Conservation (phyloP, 2,329 filamentous ascomycete genomes). For the Fusarium camptoceras region DNA sequence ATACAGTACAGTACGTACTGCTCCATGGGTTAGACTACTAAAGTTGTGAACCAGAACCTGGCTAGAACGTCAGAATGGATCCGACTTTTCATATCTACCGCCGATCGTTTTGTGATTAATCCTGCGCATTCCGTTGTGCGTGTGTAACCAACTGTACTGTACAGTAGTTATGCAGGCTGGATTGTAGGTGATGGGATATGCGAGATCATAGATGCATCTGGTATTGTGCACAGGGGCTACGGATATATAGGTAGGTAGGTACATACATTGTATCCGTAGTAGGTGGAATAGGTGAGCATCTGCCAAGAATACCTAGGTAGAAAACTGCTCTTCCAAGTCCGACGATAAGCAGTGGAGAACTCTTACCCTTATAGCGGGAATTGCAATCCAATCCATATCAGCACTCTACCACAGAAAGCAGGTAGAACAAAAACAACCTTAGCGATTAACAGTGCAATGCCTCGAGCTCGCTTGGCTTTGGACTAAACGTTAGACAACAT, state of each 20-base stretch:
- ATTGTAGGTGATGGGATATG: neutral
- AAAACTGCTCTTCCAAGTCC: neutral
- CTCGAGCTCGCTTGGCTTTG: constrained; percentile 2
- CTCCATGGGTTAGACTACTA: neutral
- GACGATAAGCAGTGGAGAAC: constrained; percentile 1
- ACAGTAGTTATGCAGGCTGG: neutral
- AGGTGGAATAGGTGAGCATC: neutral
- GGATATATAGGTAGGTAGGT: no score
- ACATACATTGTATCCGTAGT: no score
- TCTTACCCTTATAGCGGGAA: neutral
- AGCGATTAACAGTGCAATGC: neutral
- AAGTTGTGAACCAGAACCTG: constrained; percentile 16
- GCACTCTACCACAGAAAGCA: constrained; percentile 29
- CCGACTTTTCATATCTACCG: constrained; percentile 21
- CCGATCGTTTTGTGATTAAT: constrained; percentile 21
- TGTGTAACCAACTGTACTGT: neutral
- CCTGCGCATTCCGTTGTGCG: neutral
- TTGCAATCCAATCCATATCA: neutral
- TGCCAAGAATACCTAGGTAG: neutral
- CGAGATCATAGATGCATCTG: neutral
- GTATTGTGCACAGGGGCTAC: neutral
- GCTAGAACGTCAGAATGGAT: constrained; percentile 26
- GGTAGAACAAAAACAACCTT: constrained; percentile 12
- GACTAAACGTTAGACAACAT: constrained; percentile 1
- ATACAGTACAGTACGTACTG: neutral